Conservation (phyloP, 2,329 filamentous ascomycete genomes). For the Fonsecaea multimorphosa region DNA sequence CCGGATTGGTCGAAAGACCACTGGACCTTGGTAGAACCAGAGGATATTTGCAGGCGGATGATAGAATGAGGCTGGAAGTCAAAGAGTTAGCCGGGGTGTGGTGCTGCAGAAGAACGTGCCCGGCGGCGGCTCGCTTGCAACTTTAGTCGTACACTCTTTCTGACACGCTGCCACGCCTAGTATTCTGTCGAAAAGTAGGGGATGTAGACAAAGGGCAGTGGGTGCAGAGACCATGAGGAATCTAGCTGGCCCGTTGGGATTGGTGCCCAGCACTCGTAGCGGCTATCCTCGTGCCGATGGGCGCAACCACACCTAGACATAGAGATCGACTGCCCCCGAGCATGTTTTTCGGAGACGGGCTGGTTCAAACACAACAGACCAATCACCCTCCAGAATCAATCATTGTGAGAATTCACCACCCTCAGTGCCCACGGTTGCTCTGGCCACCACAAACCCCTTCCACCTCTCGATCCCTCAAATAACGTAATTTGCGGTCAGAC, state of each 20-base stretch:
- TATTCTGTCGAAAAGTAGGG: neutral
- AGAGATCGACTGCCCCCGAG: slow-evolving; percentile 1
- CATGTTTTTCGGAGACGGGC: neutral
- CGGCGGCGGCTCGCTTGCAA: neutral
- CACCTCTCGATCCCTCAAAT: neutral
- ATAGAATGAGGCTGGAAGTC: slow-evolving; percentile 12
- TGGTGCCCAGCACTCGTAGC: neutral
- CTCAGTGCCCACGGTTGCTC: neutral
- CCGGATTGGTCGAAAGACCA: neutral
- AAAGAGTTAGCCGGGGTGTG: neutral
- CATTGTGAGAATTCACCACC: neutral
- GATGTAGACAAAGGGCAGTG: neutral
- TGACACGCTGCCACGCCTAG: neutral
- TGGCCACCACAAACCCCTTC: neutral
- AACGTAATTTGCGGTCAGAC: neutral
- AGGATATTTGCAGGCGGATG: neutral
- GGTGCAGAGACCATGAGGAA: neutral
- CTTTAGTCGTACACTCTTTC: neutral
- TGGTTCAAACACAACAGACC: neutral
- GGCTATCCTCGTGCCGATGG: neutral
- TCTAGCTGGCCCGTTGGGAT: neutral
- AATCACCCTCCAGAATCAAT: neutral
- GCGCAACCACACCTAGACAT: neutral
- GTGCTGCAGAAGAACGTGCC: neutral
- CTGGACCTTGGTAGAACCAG: neutral